phyloP scores from a whole-genome alignment of 2,329 filamentous ascomycete genomes.

The Calonectria crousiana region DNA sequence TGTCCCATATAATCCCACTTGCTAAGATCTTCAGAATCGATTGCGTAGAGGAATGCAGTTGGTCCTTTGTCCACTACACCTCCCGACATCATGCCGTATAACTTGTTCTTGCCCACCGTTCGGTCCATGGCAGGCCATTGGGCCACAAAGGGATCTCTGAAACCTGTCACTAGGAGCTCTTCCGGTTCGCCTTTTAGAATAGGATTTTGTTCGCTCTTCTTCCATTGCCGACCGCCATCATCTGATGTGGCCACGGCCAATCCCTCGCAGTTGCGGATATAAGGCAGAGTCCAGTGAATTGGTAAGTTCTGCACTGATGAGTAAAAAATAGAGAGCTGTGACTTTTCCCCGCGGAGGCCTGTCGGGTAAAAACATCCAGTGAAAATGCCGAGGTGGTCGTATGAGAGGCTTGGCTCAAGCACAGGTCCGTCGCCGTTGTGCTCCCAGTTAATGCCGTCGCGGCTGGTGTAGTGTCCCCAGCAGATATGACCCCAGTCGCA shows the following conservation, averaged over 20 bases:
- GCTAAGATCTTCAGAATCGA: constrained; percentile 53
- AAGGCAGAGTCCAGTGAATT: constrained; percentile 53
- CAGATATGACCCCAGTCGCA: constrained; percentile 55
- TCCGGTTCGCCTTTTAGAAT: constrained; percentile 47
- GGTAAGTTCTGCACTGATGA: constrained; percentile 50
- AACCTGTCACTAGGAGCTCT: constrained; percentile 46
- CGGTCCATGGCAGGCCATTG: constrained; percentile 45
- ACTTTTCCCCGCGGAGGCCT: constrained; percentile 56
- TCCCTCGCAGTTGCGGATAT: constrained; percentile 56
- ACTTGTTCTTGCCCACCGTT: constrained; percentile 36
- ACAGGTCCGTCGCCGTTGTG: constrained; percentile 50
- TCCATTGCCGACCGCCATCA: constrained; percentile 52
- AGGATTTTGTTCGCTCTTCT: constrained; percentile 47
- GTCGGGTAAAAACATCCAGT: constrained; percentile 63
- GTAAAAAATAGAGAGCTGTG: constrained; percentile 49
- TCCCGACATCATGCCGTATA: constrained; percentile 63
- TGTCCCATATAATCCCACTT: constrained; percentile 60
- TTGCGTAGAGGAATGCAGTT: constrained; percentile 59
- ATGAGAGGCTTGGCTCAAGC: constrained; percentile 52
- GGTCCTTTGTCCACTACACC: constrained; percentile 56
- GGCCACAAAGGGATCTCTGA: constrained; percentile 50
- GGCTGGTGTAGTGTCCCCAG: constrained; percentile 65
- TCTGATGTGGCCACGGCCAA: constrained; percentile 54
- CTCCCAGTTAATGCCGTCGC: constrained; percentile 56
- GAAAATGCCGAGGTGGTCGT: constrained; percentile 65